Percentiles rank a stretch among this genome's conserved stretches.
Conservation (phyloP, 192 early-diverging fungal species). For the Coemansia sp. region DNA sequence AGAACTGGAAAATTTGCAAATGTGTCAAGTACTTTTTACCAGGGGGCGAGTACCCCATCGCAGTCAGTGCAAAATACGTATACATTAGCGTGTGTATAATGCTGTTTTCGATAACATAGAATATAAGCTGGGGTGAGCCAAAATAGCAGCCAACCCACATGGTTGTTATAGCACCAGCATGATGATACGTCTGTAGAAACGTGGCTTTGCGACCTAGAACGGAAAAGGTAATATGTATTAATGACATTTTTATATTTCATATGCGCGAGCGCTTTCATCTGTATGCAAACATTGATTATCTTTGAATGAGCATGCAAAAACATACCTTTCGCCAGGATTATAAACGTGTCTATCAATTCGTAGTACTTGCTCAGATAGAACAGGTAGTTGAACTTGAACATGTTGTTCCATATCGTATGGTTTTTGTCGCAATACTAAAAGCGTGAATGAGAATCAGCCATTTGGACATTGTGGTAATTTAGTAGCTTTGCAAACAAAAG, state of each 20-base stretch:
- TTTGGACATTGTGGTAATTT: not conserved
- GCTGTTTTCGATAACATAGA: slow-evolving; percentile 77
- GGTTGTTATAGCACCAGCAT: slow-evolving; percentile 83
- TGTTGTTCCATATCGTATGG: slow-evolving; percentile 66
- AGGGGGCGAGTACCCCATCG: slow-evolving; percentile 71
- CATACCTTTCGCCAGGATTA: slow-evolving; percentile 72
- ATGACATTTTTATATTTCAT: not conserved
- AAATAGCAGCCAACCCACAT: slow-evolving; percentile 86
- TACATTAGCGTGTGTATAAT: slow-evolving; percentile 91
- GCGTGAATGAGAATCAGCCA: not conserved
- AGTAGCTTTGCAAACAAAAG: not conserved
- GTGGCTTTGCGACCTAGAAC: slow-evolving; percentile 63
- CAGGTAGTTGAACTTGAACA: slow-evolving; percentile 80
- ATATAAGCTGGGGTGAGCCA: slow-evolving; percentile 77
- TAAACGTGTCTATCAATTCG: slow-evolving; percentile 85
- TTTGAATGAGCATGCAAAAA: not conserved
- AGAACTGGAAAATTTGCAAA: slow-evolving; percentile 86
- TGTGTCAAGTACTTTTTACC: slow-evolving; percentile 80
- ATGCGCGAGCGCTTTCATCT: too few relatives aligned
- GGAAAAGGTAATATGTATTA: not conserved
- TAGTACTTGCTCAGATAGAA: slow-evolving; percentile 91
- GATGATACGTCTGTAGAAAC: slow-evolving; percentile 85
- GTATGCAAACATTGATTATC: not conserved
- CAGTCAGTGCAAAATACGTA: slow-evolving; percentile 74
- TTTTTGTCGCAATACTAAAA: slow-evolving; percentile 65